These are phyloP conservation scores for Aspergillus sp. DNA, from an alignment of 2,329 filamentous ascomycete species.

Conservation along the genomic window DNA sequence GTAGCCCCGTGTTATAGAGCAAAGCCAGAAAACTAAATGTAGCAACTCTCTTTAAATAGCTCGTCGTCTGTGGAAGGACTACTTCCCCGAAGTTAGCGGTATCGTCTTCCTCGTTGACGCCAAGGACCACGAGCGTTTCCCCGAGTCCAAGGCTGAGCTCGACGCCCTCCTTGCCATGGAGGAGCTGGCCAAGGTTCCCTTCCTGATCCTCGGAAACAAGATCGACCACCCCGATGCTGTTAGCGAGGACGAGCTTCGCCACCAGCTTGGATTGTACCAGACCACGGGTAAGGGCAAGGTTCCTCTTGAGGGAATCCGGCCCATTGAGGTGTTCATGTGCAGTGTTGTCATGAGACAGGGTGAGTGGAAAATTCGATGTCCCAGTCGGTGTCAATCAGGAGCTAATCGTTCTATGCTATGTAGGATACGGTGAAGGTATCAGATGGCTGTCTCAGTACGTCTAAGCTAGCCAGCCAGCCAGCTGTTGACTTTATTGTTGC, in stretches of 20 bases:
- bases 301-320: conserved; percentile 84
- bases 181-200: conserved; percentile 91
- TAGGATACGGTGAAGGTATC: conserved; percentile 84
- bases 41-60: conserved; percentile 44
- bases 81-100: conserved; percentile 93
- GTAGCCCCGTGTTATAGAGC: not conserved
- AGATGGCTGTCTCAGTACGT: conserved; percentile 93
- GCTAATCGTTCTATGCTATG: conserved; percentile 13
- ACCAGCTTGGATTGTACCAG: conserved; percentile 91
- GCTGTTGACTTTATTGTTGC: not conserved
- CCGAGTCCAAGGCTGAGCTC: conserved; percentile 94
- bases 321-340: conserved; percentile 99
- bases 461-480: conserved; percentile 47
- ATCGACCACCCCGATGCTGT: conserved; percentile 97
- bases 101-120: conserved; percentile 98
- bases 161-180: conserved; percentile 96
- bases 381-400: not conserved
- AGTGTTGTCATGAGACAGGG: conserved; percentile 97
- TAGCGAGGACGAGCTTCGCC: conserved; percentile 90
- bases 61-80: conserved; percentile 92
- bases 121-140: conserved; percentile 92
- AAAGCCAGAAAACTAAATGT: not conserved
- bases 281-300: conserved; percentile 96
- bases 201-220: conserved; percentile 97
- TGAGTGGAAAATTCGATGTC: conserved; percentile 42